These are phyloP conservation scores for Lepraria neglecta DNA, from an alignment of 495 filamentous ascomycete genomes.

Conservation along the genomic window DNA sequence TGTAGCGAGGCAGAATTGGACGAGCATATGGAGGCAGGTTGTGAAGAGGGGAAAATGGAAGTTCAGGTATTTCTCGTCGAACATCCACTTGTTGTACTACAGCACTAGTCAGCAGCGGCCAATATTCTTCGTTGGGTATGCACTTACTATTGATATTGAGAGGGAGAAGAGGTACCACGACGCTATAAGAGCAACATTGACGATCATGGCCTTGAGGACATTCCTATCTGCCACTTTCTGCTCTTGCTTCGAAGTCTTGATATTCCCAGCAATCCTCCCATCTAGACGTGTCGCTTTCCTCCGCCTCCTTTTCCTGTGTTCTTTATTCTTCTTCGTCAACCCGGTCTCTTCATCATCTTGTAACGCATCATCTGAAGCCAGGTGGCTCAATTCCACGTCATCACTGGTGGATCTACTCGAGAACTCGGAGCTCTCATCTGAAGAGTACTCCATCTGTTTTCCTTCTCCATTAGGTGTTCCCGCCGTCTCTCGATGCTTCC, in stretches of 20 bases:
- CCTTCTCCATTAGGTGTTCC: conserved; percentile 28
- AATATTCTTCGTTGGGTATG: neutral
- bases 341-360: conserved; percentile 88
- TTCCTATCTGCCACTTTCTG: conserved; percentile 52
- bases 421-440: conserved; percentile 39
- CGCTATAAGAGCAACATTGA: conserved; percentile 71
- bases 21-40: conserved; percentile 90
- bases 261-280: conserved; percentile 57
- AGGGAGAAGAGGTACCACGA: conserved; percentile 95
- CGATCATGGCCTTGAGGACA: conserved; percentile 57
- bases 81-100: conserved; percentile 99
- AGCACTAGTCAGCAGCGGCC: neutral
- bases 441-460: conserved; percentile 19
- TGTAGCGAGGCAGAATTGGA: conserved; percentile 81
- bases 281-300: conserved; percentile 64
- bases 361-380: conserved; percentile 62
- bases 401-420: conserved; percentile 44
- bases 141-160: conserved; percentile 84
- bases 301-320: conserved; percentile 57
- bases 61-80: conserved; percentile 72
- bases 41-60: conserved; percentile 96
- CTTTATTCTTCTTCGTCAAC: conserved; percentile 64
- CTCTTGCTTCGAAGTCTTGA: conserved; percentile 41
- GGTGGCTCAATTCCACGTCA: conserved; percentile 51
- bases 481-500: neutral